These are phyloP conservation scores for Aspergillus quadricinctus DNA, from an alignment of 2,329 filamentous ascomycete species.

Conservation along the genomic window DNA sequence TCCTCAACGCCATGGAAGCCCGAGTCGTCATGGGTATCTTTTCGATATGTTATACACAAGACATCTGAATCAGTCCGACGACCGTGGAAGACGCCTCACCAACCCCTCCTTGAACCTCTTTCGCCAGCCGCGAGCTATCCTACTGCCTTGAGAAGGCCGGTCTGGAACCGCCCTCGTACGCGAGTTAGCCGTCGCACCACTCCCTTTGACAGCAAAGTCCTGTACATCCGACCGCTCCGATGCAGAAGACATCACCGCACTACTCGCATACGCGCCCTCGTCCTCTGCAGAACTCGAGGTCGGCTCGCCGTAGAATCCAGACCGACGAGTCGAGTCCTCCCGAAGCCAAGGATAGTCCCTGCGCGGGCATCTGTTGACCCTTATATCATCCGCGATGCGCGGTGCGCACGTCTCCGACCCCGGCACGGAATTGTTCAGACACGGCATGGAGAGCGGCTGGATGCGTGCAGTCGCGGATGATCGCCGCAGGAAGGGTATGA, in stretches of 20 bases:
- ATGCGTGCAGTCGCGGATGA: not conserved
- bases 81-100: not conserved
- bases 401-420: not conserved
- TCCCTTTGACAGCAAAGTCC: not conserved
- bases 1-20: too few relatives aligned
- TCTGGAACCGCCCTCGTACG: not conserved
- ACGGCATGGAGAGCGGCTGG: conserved; percentile 1
- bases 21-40: not conserved
- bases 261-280: not conserved
- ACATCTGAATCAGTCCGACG: not conserved
- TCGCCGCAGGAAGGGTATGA: conserved; percentile 1
- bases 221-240: not conserved
- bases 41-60: too few relatives aligned
- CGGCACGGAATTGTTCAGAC: not conserved
- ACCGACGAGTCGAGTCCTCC: not conserved
- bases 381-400: not conserved
- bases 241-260: not conserved
- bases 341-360: not conserved
- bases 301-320: not conserved
- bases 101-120: not conserved
- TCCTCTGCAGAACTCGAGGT: not conserved
- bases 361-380: not conserved
- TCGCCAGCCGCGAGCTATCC: not conserved
- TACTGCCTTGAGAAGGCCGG: not conserved
- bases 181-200: not conserved